Evolutionary conservation across 805 yeast species (phyloP), one percentile per base, ranked within the genome.

Genomic region (Candida montana): DNA sequence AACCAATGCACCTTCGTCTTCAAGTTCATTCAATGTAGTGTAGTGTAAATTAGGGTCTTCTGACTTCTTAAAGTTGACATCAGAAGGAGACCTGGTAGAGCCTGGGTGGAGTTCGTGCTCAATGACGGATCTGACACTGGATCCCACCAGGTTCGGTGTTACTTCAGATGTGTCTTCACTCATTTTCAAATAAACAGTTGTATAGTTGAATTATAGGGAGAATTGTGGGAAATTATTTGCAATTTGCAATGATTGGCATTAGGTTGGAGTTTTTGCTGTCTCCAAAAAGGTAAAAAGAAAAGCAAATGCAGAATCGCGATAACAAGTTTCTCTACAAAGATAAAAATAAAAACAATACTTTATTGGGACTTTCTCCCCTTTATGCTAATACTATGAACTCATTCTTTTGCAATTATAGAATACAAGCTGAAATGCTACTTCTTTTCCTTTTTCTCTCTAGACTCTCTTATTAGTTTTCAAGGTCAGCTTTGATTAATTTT

Each of bases 1-100:
- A 51, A 77, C 57, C 7, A 79, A 60, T 4, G 81, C 81, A 31
- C 81, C 75, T 34, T 77, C 74, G 8, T 57, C 63, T 16, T 51
- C 58, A 24, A 67, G 52, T 16, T 69, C 67, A 19, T 54, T 64
- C 19, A 68, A 57, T 2, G 65, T 42, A 31, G 56, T 51, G 43
- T 57, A 57, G 34, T 50, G 47, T 23, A 43, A 16, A 16, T 33
- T 37, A 5, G 29, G 42, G 17, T 34, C 42, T 9, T 39, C 47
- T 8, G 39, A 35, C 13, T 28, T 41, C 12, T 38, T 45, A n/a
- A 27, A 26, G 17, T 41, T 37, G 7, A 23, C 21, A 23, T 33
- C 46, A 11, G 53, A 40, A 11, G 58, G 49, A 16, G 56, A 46
- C 30, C 48, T 42, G 20, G 44, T 33, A 9, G 48, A 28, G 2